Evolutionary conservation across 768 basidiomycete genomes (phyloP).

Genomic region (Mycena latifolia): DNA sequence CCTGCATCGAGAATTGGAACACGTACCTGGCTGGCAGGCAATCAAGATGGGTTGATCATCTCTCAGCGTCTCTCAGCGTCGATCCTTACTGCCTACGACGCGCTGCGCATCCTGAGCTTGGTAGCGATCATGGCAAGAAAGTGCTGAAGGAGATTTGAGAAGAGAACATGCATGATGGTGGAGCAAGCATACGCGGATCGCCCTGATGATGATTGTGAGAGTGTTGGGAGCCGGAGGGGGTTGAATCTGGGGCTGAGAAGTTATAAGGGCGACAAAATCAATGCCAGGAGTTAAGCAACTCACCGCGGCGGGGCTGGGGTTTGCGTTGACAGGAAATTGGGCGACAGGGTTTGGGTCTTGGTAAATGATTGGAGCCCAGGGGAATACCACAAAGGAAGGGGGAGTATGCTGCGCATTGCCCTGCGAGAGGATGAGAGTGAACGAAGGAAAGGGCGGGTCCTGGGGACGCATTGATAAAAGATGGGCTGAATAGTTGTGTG

Average conservation of each 20-base stretch:
- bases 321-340: not conserved
- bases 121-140: constrained; percentile 2
- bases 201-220: not conserved
- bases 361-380: constrained; percentile 14
- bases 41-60: no score
- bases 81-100: not conserved
- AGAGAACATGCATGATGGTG: not conserved
- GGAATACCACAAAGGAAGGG: constrained; percentile 8
- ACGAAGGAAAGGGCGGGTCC: not conserved
- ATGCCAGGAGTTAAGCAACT: not conserved
- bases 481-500: not conserved
- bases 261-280: not conserved
- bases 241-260: not conserved
- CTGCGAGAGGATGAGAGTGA: constrained; percentile 2
- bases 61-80: not conserved
- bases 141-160: not conserved
- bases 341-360: constrained; percentile 1
- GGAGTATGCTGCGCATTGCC: not conserved
- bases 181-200: not conserved
- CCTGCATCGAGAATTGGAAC: no score
- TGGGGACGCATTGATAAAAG: not conserved
- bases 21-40: not conserved
- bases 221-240: not conserved
- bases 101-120: not conserved
- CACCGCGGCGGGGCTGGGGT: not conserved